These are phyloP conservation scores for Bipolaris victoriae DNA, from an alignment of 2,329 filamentous ascomycete species.

Conservation along the genomic window DNA sequence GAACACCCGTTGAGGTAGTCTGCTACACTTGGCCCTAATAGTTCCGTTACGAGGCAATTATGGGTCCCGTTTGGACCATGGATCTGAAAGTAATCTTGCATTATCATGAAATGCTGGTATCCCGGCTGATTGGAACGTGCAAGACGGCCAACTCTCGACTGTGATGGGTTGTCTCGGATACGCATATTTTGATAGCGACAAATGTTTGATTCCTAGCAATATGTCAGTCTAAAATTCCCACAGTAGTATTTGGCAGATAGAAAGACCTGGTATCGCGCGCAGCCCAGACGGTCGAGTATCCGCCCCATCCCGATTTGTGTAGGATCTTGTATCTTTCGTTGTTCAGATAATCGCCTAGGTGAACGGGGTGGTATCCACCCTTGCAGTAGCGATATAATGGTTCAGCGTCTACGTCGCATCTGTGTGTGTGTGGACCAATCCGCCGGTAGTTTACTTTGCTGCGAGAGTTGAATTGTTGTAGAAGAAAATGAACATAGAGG, in stretches of 20 bases:
- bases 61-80: conserved; percentile 55
- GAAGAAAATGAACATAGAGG: too few species aligned
- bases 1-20: conserved; percentile 34
- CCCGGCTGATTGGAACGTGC: conserved; percentile 9
- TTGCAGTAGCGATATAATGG: conserved; percentile 25
- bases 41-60: conserved; percentile 53
- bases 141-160: conserved; percentile 25
- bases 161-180: conserved; percentile 13
- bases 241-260: too few species aligned
- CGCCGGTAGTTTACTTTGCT: too few species aligned
- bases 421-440: neutral
- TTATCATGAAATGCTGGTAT: conserved; percentile 42
- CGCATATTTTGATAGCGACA: conserved; percentile 33
- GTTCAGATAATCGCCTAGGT: conserved; percentile 23
- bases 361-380: conserved; percentile 30
- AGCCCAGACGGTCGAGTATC: conserved; percentile 34
- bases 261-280: conserved; percentile 13
- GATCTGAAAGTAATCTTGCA: conserved; percentile 50
- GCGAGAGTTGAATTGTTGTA: too few species aligned
- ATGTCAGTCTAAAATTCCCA: neutral
- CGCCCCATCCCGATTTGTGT: conserved; percentile 33
- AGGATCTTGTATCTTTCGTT: conserved; percentile 31
- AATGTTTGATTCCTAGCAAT: conserved; percentile 18
- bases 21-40: conserved; percentile 51
- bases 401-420: conserved; percentile 27